Base-by-base conservation (phyloP, 2,329 filamentous ascomycete genomes). In the Fusarium sp. region DNA sequence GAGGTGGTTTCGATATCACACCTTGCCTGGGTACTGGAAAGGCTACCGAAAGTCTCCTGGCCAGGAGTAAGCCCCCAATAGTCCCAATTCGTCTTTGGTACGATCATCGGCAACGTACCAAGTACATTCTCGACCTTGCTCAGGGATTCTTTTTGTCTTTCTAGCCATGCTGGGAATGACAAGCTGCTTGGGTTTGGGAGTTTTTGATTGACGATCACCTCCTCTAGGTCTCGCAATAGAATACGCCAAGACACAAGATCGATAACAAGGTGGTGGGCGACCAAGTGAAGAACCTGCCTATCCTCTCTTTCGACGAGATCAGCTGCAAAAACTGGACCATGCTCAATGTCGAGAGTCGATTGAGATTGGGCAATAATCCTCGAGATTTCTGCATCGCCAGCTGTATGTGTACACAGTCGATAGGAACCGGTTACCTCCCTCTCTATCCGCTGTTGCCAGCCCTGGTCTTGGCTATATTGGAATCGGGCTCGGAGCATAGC, bases 401-500 rank as follows among this genome's bases (percentile, higher is more conserved):
- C 18, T 8, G 26, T 52, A 23, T 52, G 49, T 12, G 31, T 5
- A 18, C 30, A 20, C 4, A 52, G n/a, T 15, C 49, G 49, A 34
- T 52, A 52, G 26, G 30, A 36, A 12, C 49, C 49, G 10, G 36
- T 23, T n/a, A 52, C 30, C 15, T 33, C 26, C 28, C 8, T 52
- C 37, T 52, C 26, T 41, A 52, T 41, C 36, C 49, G 12, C n/a
- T 52, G 49, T 18, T 52, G 49, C 49, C 49, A 52, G 20, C 18
- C 49, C 15, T 41, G 28, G 15, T 41, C 49, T 30, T 52, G 49
- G 8, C n/a, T 33, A 12, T 26, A 33, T 12, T 34, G 37, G 15
- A 52, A 52, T n/a, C 49, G 37, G 15, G 49, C 49, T 23, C 49
- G 49, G 18, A 52, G 49, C 49, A 52, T 52, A 30, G 49, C 49